phyloP scores from a whole-genome alignment of 2,329 filamentous ascomycete species.

The Lecanosticta acicola region DNA sequence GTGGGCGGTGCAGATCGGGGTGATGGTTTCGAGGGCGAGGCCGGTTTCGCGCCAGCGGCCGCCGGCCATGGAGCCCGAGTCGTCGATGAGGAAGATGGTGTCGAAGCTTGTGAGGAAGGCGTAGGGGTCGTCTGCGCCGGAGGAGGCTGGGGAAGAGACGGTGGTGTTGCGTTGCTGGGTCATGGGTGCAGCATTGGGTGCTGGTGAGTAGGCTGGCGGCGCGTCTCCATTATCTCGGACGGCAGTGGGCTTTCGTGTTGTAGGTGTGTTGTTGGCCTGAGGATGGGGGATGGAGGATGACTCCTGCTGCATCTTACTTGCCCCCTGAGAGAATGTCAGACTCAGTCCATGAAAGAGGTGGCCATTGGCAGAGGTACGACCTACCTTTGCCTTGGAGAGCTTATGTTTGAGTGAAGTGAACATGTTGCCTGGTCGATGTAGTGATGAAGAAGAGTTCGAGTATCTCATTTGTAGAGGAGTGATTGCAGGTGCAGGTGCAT shows the following conservation, averaged over 20 bases:
- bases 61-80: constrained; percentile 81
- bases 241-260: constrained; percentile 18
- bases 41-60: constrained; percentile 70
- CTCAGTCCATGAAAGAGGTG: not conserved
- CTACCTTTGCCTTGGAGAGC: constrained; percentile 7
- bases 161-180: constrained; percentile 5
- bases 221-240: constrained; percentile 19
- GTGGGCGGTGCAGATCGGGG: constrained; percentile 72
- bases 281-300: constrained; percentile 14
- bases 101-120: constrained; percentile 75
- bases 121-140: constrained; percentile 58
- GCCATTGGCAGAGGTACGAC: not conserved
- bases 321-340: too few relatives aligned
- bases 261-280: constrained; percentile 16
- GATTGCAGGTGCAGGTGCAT: not conserved
- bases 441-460: constrained; percentile 19
- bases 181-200: constrained; percentile 35
- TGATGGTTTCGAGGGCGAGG: constrained; percentile 64
- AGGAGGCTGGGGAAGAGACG: constrained; percentile 23
- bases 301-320: constrained; percentile 9
- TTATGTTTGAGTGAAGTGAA: constrained; percentile 21
- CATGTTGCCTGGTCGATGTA: constrained; percentile 15
- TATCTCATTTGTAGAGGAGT: constrained; percentile 10
- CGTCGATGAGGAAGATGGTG: constrained; percentile 85
- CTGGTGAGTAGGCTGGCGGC: constrained; percentile 38